Evolutionary conservation across 1,284 basidiomycete species (phyloP), one percentile per base, ranked within the genome.

Genomic region (Cerrena zonata): DNA sequence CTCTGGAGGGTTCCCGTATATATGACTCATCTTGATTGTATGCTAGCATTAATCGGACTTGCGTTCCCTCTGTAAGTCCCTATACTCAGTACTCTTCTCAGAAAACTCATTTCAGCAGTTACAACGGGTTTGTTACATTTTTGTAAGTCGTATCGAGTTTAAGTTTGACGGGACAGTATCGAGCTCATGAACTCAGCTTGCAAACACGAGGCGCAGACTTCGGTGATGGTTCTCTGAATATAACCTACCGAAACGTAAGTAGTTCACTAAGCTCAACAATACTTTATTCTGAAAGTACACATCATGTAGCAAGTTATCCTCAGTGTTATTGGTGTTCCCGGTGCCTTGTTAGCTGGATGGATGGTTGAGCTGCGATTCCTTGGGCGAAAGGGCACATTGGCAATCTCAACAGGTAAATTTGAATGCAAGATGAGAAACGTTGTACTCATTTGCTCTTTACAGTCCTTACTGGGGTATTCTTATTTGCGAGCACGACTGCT

Each of bases 401-500:
- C 80, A 0, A 69, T 82, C 46, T 83, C 78, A 43, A 80, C 80
- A 2, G 56, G 75, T 75, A 53, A 22, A 73, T 60, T 36, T 22
- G 39, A 40, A 15, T 10, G 39, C 19, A 5, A 5, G 7, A 40
- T 18, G 10, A 18, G 39, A 40, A 40, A 5, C 39, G 5, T 27
- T 15, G n/a, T 12, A 38, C 46, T 30, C n/a, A 30, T 21, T 15
- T 38, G 30, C 5, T 18, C 45, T 49, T 49, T 46, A 47, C 60
- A 82, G 77, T 70, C 55, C 71, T 85, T 52, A 87, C 86, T 1
- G 84, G 85, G 11, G 71, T 76, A 24, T 87, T 87, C 68, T 70
- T 89, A 19, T 83, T 86, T 64, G 77, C 77, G 36, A 80, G 76
- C 34, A 89, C 86, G 30, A 85, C 82, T 4, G 76, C 84, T 23